Evolutionary conservation across 768 basidiomycete species (phyloP).

Genomic region (Lentinula raphanica): DNA sequence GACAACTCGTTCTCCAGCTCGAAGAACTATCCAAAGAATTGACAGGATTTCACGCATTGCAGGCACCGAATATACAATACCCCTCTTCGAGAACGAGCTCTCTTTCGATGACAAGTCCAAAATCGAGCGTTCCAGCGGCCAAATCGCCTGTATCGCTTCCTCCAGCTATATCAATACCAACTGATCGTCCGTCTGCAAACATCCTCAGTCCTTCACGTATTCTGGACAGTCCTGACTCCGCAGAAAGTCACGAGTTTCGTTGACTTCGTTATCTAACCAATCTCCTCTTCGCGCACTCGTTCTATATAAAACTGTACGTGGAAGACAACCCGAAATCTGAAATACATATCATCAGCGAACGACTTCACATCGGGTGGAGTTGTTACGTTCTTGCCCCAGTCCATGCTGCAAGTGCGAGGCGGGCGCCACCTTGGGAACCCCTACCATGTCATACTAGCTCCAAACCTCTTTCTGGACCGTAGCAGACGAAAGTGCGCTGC

Average conservation of each 20-base stretch:
- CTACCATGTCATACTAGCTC: not conserved
- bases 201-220: constrained; percentile 12
- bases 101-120: constrained; percentile 9
- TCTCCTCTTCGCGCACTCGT: too few relatives aligned
- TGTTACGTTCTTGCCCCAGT: not conserved
- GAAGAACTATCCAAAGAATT: constrained; percentile 51
- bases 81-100: constrained; percentile 25
- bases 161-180: not conserved
- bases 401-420: not conserved
- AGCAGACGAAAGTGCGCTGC: not conserved
- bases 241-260: constrained; percentile 1
- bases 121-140: not conserved
- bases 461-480: not conserved
- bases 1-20: constrained; percentile 34
- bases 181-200: not conserved
- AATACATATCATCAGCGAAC: not conserved
- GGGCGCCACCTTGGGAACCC: not conserved
- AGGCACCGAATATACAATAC: constrained; percentile 40
- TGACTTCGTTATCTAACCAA: not conserved
- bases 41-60: constrained; percentile 45
- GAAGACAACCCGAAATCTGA: not conserved
- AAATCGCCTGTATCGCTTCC: not conserved
- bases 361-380: not conserved
- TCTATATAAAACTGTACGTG: not conserved
- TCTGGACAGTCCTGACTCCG: constrained; percentile 31